Base-by-base conservation (phyloP, 495 filamentous ascomycete genomes). In the Trichoderma gamsii region DNA sequence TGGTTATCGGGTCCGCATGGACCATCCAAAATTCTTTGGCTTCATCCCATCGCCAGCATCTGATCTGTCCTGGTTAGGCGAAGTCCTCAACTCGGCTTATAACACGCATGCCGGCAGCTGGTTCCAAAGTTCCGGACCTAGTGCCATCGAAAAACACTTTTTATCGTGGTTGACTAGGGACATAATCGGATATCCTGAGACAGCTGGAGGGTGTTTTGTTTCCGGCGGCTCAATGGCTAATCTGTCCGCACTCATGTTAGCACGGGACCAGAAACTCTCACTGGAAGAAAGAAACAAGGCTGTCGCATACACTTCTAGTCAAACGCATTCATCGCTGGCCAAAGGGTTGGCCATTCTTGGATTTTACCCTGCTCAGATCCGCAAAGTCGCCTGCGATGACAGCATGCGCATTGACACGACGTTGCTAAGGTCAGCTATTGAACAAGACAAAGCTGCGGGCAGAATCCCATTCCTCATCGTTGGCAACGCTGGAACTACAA, bases 201-300 rank as follows among this genome's bases (percentile, higher is more conserved):
- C 69, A 2, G 68, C 73, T n/a, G 72, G 70, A 12, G 74, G 74
- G 4, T 25, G 69, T 25, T 74, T 66, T 29, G 72, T 74, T 0
- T 76, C 74, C 11, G 72, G 74, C 15, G 74, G 72, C 4, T 74
- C 72, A 3, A 73, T 76, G 71, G 74, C 72, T 16, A 76, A 76
- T 63, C 46, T 76, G 16, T 72, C 65, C 9, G 72, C 69, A 12
- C 46, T 76, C 8, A 67, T 67, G 11, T 12, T 73, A 32, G 74
- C 74, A 11, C 67, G 74, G 16, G 74, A 76, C 64, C 65, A 72
- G 9, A 67, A 43, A n/a, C 56, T 74, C 1, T 65, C 61, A 5
- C 18, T 46, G 2, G 64, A 67, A 12, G 35, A 63, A 27, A 21
- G 64, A 12, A 44, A 6, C 41, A 44, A 3, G 41, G 76, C 69